phyloP scores from a whole-genome alignment of 2,329 filamentous ascomycete genomes.

The Metarhizium guizhouense region DNA sequence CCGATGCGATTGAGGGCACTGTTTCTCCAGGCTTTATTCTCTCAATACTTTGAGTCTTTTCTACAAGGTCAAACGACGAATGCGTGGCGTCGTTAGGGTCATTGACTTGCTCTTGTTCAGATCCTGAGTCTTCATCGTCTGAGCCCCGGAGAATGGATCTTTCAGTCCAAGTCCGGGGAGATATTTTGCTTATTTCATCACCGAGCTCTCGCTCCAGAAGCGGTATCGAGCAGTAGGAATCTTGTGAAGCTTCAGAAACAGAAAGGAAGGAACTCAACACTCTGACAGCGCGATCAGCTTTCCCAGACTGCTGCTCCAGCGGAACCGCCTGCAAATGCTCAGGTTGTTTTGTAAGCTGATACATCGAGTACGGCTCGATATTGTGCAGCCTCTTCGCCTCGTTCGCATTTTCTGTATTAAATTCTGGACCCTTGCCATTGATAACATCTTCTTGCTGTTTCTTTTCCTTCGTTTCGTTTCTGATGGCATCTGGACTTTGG shows the following conservation, averaged over 20 bases:
- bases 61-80: conserved; percentile 45
- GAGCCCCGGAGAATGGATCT: conserved; percentile 44
- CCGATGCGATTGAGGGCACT: conserved; percentile 12
- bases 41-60: conserved; percentile 44
- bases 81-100: conserved; percentile 20
- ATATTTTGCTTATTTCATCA: conserved; percentile 35
- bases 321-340: background rate
- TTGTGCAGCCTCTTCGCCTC: background rate
- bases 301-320: conserved; percentile 9
- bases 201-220: conserved; percentile 60
- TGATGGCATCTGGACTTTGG: conserved; percentile 11
- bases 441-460: background rate
- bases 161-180: conserved; percentile 35
- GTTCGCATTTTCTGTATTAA: background rate
- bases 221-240: conserved; percentile 70
- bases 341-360: background rate
- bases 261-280: conserved; percentile 41
- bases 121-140: conserved; percentile 27
- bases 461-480: background rate
- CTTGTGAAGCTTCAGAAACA: conserved; percentile 54
- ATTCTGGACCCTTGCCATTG: background rate
- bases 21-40: conserved; percentile 29
- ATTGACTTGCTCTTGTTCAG: conserved; percentile 8
- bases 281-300: conserved; percentile 18
- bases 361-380: background rate